Evolutionary conservation across 768 basidiomycete genomes (phyloP).

Genomic region (Coprinopsis cinerea): DNA sequence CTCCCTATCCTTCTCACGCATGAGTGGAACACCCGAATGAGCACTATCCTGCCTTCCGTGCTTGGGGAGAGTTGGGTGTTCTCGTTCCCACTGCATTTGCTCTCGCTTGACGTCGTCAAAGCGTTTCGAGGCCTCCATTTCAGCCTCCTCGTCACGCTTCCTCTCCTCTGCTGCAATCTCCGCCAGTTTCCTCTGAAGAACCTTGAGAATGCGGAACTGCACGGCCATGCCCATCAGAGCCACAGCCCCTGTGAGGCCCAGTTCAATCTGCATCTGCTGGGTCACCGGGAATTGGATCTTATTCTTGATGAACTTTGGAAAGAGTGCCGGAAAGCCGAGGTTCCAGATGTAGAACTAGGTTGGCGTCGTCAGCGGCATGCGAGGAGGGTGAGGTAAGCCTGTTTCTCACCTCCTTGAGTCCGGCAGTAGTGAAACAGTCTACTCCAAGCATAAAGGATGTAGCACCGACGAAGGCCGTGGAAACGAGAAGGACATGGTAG

Average conservation of each 20-base stretch:
- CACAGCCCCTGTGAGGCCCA: conserved; percentile 81
- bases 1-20: conserved; percentile 50
- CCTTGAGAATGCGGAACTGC: conserved; percentile 79
- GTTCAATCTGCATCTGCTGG: conserved; percentile 89
- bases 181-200: conserved; percentile 71
- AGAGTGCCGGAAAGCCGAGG: conserved; percentile 76
- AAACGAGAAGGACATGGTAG: conserved; percentile 79
- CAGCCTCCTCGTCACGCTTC: conserved; percentile 68
- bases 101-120: conserved; percentile 63
- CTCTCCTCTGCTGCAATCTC: conserved; percentile 76
- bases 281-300: conserved; percentile 76
- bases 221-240: conserved; percentile 85
- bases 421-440: conserved; percentile 89
- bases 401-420: conserved; percentile 78
- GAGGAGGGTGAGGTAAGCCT: conserved; percentile 8
- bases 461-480: conserved; percentile 87
- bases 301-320: conserved; percentile 66
- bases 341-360: conserved; percentile 92
- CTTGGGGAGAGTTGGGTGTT: conserved; percentile 61
- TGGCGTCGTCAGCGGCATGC: conserved; percentile 9
- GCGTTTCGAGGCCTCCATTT: conserved; percentile 64
- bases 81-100: conserved; percentile 80
- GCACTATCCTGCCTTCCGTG: conserved; percentile 62
- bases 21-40: conserved; percentile 56
- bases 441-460: conserved; percentile 89